phyloP scores from a whole-genome alignment of 1,284 basidiomycete species.

The Cryptococcus maquisensis region DNA sequence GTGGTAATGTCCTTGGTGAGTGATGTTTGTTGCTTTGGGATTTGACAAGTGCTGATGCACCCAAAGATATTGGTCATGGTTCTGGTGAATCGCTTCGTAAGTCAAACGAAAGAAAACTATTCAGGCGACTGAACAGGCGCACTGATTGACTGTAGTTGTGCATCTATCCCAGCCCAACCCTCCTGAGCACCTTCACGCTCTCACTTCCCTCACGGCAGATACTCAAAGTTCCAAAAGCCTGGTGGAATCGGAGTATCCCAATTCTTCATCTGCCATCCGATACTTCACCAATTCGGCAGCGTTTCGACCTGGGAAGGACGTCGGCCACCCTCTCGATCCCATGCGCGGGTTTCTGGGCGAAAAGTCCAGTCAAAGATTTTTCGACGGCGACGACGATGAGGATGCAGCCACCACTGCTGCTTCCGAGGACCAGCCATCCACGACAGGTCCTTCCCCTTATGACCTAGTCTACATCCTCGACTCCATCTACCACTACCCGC shows the following conservation, averaged over 20 bases:
- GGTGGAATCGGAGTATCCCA: constrained; percentile 29
- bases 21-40: not conserved
- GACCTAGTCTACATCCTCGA: constrained; percentile 56
- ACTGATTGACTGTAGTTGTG: constrained; percentile 48
- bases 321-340: constrained; percentile 38
- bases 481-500: constrained; percentile 66
- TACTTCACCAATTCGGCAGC: constrained; percentile 27
- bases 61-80: constrained; percentile 64
- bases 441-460: constrained; percentile 28
- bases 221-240: constrained; percentile 53
- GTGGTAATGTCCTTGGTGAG: constrained; percentile 55
- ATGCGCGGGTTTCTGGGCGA: constrained; percentile 36
- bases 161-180: constrained; percentile 46
- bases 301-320: constrained; percentile 22
- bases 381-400: not conserved
- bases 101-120: constrained; percentile 30
- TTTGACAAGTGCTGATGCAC: not conserved
- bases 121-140: not conserved
- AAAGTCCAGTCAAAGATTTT: not conserved
- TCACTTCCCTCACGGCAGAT: constrained; percentile 60
- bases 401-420: not conserved
- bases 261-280: constrained; percentile 16
- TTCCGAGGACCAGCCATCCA: not conserved
- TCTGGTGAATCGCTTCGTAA: constrained; percentile 63
- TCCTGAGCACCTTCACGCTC: constrained; percentile 56